Percentiles rank a stretch among this genome's conserved stretches.
These are phyloP conservation scores for Epichloe festucae DNA, from an alignment of 2,329 filamentous ascomycete species.

Conservation along the genomic window DNA sequence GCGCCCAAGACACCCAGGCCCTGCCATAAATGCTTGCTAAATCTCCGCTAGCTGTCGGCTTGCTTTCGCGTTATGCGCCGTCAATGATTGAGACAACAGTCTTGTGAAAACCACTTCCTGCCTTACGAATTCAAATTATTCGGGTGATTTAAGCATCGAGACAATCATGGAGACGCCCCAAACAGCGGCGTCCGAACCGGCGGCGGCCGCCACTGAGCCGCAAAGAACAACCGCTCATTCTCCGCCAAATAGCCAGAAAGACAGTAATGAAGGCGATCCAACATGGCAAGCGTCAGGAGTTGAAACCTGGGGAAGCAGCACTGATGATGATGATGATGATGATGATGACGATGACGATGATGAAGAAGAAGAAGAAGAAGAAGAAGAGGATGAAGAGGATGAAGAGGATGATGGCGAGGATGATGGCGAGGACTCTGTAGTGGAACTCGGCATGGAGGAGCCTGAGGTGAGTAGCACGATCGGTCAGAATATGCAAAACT, in stretches of 20 bases:
- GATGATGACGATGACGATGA: not conserved
- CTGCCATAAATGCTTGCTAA: too few species aligned
- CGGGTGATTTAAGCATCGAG: too few species aligned
- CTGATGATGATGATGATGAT: not conserved
- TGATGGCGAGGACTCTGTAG: not conserved
- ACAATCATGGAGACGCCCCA: not conserved
- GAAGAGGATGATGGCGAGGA: not conserved
- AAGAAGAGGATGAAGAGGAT: not conserved
- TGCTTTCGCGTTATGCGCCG: not conserved
- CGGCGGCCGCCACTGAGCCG: not conserved
- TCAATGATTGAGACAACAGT: not conserved
- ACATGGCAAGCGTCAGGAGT: not conserved
- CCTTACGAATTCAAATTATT: too few species aligned
- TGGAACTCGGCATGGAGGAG: not conserved
- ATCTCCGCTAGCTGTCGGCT: too few species aligned
- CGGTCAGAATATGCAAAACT: not conserved
- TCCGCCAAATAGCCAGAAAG: not conserved
- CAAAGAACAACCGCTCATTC: not conserved
- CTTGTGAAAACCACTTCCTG: too few species aligned
- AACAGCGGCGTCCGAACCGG: not conserved
- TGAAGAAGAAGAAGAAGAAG: too few species aligned
- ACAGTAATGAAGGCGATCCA: not conserved
- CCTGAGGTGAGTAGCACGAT: not conserved
- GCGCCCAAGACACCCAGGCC: too few species aligned
- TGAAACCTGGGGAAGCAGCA: constrained; percentile 1